Conservation (phyloP, 1,284 basidiomycete species). For the Baeospora myosura region DNA sequence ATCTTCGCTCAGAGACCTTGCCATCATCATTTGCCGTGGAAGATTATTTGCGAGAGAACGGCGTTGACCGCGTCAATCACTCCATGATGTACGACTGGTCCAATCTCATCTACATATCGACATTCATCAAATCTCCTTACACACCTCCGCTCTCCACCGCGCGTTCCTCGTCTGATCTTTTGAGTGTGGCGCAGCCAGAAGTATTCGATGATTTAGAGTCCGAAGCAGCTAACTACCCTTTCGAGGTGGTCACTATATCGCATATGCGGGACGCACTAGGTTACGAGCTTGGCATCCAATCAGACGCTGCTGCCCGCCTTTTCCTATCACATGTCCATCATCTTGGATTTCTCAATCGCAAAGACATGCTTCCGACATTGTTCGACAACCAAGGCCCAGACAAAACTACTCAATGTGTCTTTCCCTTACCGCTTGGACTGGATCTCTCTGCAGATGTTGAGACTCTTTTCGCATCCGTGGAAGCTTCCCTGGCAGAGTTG, state of each 20-base stretch:
- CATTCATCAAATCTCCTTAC: slow-evolving; percentile 45
- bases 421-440: slow-evolving; percentile 62
- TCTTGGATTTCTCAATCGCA: slow-evolving; percentile 51
- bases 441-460: slow-evolving; percentile 70
- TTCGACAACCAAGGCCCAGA: slow-evolving; percentile 25
- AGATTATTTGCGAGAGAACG: slow-evolving; percentile 48
- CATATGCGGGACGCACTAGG: slow-evolving; percentile 59
- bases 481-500: slow-evolving; percentile 60
- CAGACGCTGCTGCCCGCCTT: slow-evolving; percentile 43
- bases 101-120: slow-evolving; percentile 52
- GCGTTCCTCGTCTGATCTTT: slow-evolving; percentile 31
- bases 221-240: slow-evolving; percentile 37
- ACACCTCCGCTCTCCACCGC: slow-evolving; percentile 17
- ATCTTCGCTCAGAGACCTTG: slow-evolving; percentile 35
- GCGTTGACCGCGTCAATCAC: slow-evolving; percentile 29
- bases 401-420: slow-evolving; percentile 37
- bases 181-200: slow-evolving; percentile 34
- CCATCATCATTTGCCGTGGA: slow-evolving; percentile 37
- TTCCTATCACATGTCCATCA: slow-evolving; percentile 55
- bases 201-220: slow-evolving; percentile 13
- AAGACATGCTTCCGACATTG: slow-evolving; percentile 29
- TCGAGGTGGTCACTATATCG: slow-evolving; percentile 50
- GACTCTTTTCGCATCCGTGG: slow-evolving; percentile 62
- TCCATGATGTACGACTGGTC: slow-evolving; percentile 62
- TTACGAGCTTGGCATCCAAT: slow-evolving; percentile 47